Conservation (phyloP, 306 rosid species). For the Vigna trinervia region DNA sequence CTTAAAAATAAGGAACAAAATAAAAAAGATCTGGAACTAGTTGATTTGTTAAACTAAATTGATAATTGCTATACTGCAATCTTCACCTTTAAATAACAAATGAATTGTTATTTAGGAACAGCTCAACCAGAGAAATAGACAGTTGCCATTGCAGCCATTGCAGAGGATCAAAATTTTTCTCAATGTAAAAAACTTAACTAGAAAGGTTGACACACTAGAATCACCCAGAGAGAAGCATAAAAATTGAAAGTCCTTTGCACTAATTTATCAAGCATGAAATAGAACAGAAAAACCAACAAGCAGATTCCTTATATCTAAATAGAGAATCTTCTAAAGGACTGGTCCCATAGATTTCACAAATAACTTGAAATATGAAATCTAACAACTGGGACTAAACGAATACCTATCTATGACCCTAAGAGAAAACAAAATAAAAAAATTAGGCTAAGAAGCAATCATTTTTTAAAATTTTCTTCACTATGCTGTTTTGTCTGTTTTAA, state of each 20-base stretch:
- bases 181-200: background rate
- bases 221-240: background rate
- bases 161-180: slow-evolving; percentile 11
- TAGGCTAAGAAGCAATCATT: background rate
- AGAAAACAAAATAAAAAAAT: background rate
- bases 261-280: slow-evolving; percentile 10
- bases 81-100: background rate
- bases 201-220: slow-evolving; percentile 1
- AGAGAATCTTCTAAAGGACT: background rate
- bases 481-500: background rate
- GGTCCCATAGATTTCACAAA: background rate
- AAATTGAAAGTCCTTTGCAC: background rate
- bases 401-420: background rate
- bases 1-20: background rate
- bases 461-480: background rate
- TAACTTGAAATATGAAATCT: slow-evolving; percentile 8
- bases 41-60: slow-evolving; percentile 8
- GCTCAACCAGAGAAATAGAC: background rate
- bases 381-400: background rate
- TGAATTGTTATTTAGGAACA: background rate
- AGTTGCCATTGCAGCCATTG: background rate
- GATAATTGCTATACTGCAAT: slow-evolving; percentile 10
- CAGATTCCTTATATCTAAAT: slow-evolving; percentile 3
- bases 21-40: slow-evolving; percentile 19
- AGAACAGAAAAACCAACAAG: background rate